phyloP scores from a whole-genome alignment of 164 flowering plant genomes.

The Aristolochia californica region DNA sequence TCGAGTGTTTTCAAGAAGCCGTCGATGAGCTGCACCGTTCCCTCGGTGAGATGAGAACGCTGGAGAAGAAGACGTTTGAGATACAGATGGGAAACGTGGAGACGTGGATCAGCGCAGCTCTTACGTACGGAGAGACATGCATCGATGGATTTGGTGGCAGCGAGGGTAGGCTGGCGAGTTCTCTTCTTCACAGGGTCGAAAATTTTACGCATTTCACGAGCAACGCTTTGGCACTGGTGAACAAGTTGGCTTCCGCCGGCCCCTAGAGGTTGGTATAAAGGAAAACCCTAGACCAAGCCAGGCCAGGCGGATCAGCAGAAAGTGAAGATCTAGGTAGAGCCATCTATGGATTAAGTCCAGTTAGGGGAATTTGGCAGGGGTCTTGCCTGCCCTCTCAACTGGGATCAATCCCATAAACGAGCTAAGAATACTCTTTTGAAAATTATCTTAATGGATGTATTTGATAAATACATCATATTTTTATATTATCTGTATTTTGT shows the following conservation, averaged over 20 bases:
- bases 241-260: slow-evolving; percentile 47
- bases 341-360: too few relatives aligned
- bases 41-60: slow-evolving; percentile 34
- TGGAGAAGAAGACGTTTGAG: slow-evolving; percentile 24
- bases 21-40: slow-evolving; percentile 44
- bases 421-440: too few relatives aligned
- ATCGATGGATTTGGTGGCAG: slow-evolving; percentile 48
- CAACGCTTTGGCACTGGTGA: slow-evolving; percentile 67
- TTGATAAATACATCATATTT: too few relatives aligned
- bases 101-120: slow-evolving; percentile 72
- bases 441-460: too few relatives aligned
- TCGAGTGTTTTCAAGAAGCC: slow-evolving; percentile 43
- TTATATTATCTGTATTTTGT: too few relatives aligned
- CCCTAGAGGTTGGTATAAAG: too few relatives aligned
- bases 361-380: too few relatives aligned
- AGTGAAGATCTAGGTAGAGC: too few relatives aligned
- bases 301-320: too few relatives aligned
- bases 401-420: too few relatives aligned
- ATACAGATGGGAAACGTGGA: slow-evolving; percentile 40
- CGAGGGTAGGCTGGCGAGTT: slow-evolving; percentile 10
- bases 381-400: too few relatives aligned
- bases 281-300: too few relatives aligned
- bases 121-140: slow-evolving; percentile 65
- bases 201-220: slow-evolving; percentile 41
- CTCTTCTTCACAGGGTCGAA: slow-evolving; percentile 21